Base-by-base conservation (phyloP, 208 protist species). In the Crithidia expoeki region DNA sequence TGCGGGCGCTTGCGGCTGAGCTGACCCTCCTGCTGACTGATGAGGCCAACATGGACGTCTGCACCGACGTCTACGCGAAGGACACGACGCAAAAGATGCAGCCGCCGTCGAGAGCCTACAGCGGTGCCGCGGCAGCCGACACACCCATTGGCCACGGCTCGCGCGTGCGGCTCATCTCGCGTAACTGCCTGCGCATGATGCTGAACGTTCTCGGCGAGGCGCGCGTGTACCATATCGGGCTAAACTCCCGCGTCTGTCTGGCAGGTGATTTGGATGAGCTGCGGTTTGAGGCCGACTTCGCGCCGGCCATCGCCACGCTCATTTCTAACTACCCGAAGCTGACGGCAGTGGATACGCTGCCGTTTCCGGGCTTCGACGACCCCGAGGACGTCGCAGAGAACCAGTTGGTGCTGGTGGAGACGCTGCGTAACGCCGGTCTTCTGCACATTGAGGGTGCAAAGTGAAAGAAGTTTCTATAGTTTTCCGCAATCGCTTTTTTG, bases 211-310 rank as follows among this genome's bases (percentile, higher is more conserved):
- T 76, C 7, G 86, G 81, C 10, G 86, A 92, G 42, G 86, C 83
- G 11, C 76, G 72, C 7, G 67, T 89, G 64, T 86, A 85, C 62
- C 86, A 92, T 75, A 81, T 68, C 36, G 83, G 83, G 1, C 40
- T 46, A 2, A 92, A 89, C 62, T 86, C 78, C 1, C 49, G 72
- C 38, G 83, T 92, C 42, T 92, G 83, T 52, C 79, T 88, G 10
- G 74, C 61, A 5, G 68, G 47, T 19, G 65, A 75, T 11, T 46
- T 81, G n/a, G 80, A 68, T 49, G 62, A 83, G 57, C 72, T 89
- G 47, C 80, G 86, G 34, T 92, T 92, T 55, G 86, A 92, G 67
- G 64, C 49, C 7, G 86, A 85, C 12, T 88, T 92, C 59, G 86
- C 86, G 1, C 83, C 86, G 1, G 86, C 86, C 36, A 72, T 92